phyloP scores from a whole-genome alignment of 129 eudicot genomes.

The Lactuca saligna region DNA sequence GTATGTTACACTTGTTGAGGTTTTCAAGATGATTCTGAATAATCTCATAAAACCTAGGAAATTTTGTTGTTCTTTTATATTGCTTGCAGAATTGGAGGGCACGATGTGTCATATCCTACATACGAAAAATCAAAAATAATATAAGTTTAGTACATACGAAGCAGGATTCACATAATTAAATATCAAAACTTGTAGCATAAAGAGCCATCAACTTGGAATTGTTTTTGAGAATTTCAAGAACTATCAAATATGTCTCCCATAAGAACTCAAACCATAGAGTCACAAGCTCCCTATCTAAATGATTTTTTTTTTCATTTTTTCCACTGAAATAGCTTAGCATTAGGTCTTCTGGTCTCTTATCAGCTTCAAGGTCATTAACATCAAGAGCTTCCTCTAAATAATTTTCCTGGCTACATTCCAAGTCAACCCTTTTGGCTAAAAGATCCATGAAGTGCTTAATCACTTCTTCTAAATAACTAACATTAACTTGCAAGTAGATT shows the following conservation, averaged over 20 bases:
- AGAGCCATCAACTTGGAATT: conserved; percentile 78
- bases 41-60: conserved; percentile 90
- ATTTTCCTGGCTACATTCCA: conserved; percentile 85
- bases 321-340: conserved; percentile 96
- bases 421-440: conserved; percentile 81
- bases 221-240: conserved; percentile 78
- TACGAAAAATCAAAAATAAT: neutral
- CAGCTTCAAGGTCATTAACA: conserved; percentile 94
- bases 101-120: conserved; percentile 87
- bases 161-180: no score
- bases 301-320: conserved; percentile 78
- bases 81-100: conserved; percentile 97
- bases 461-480: conserved; percentile 82
- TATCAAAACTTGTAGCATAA: conserved; percentile 54
- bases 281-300: conserved; percentile 91
- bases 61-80: conserved; percentile 88
- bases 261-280: conserved; percentile 92
- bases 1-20: conserved; percentile 22
- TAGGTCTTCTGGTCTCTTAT: conserved; percentile 89
- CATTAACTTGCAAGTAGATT: conserved; percentile 90
- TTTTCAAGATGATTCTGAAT: conserved; percentile 91
- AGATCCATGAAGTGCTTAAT: conserved; percentile 95
- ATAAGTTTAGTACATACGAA: no score
- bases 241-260: conserved; percentile 92
- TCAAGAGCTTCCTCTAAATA: conserved; percentile 90